Evolutionary conservation across 768 basidiomycete species (phyloP), one percentile per base, ranked within the genome.

Genomic region (Tephrocybe sp.): DNA sequence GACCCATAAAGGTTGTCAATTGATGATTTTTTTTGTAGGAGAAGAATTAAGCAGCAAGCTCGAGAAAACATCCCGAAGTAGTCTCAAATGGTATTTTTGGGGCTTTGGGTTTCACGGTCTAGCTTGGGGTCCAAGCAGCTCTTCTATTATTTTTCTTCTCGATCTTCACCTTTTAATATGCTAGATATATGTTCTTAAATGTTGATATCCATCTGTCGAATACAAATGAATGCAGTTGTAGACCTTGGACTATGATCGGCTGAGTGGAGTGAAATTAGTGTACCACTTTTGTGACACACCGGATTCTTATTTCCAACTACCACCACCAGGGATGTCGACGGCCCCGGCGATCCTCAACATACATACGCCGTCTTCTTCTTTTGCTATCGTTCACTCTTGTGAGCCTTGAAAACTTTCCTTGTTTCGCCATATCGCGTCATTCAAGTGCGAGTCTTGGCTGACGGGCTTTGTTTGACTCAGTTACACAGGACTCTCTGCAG

Each of bases 11-110:
- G 9, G 9, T 17, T 30, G n/a, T 36, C n/a, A 19, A 23, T 26
- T 32, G 30, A 34, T 36, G 11, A 4, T 9, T 32, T 31, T 9
- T 55, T 39, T n/a, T 53, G 12, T 58, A 93, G 91, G 71, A 83
- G 85, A 63, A 80, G 84, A 65, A 82, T 98, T 54, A 83, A 82
- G 62, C 77, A 81, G 51, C 95, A 98, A 67, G 95, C 96, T 4
- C 79, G 88, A 59, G 93, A 97, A 54, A 90, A 95, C 68, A 72
- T 87, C 58, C 92, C 92, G 1, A 92, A 93, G 76, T 97, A 79
- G 63, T 40, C n/a, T n/a, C 19, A 39, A 30, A 20, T 7, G 20
- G 16, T 43, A 20, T 36, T 38, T 44, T 30, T 33, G 39, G 23
- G 7, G n/a, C 13, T 48, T 22, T 31, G 14, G 19, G 41, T 45